Conservation (phyloP, 2,329 filamentous ascomycete species). For the Chalara sp. region DNA sequence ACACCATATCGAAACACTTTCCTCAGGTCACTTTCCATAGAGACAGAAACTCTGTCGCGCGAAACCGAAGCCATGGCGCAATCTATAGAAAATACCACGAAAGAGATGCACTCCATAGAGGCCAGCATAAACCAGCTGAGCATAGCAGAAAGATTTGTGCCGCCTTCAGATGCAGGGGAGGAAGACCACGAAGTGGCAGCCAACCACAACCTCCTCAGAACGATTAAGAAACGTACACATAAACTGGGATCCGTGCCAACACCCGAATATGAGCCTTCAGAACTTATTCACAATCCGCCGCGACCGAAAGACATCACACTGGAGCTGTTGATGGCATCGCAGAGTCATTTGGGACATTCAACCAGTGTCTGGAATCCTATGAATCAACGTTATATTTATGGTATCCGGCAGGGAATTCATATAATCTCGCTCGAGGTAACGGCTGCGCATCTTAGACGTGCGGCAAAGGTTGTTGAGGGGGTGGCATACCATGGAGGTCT, state of each 20-base stretch:
- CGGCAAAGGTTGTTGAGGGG: slow-evolving; percentile 85
- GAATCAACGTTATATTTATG: slow-evolving; percentile 91
- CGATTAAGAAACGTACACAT: slow-evolving; percentile 38
- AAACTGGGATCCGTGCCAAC: slow-evolving; percentile 42
- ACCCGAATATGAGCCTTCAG: slow-evolving; percentile 56
- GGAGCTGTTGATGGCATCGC: slow-evolving; percentile 81
- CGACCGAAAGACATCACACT: slow-evolving; percentile 75
- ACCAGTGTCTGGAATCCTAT: slow-evolving; percentile 90
- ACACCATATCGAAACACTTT: slow-evolving; percentile 32
- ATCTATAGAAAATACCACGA: slow-evolving; percentile 12
- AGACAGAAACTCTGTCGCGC: slow-evolving; percentile 8
- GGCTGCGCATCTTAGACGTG: slow-evolving; percentile 82
- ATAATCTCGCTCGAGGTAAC: slow-evolving; percentile 90
- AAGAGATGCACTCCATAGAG: slow-evolving; percentile 17
- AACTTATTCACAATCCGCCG: slow-evolving; percentile 67
- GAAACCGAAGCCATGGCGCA: slow-evolving; percentile 11
- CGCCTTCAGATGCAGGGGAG: slow-evolving; percentile 14
- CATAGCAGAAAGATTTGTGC: slow-evolving; percentile 2
- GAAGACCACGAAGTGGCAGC: slow-evolving; percentile 6
- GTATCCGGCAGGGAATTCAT: slow-evolving; percentile 80
- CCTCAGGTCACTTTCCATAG: slow-evolving; percentile 32
- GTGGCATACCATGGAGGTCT: slow-evolving; percentile 77
- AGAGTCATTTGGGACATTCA: slow-evolving; percentile 85
- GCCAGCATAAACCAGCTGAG: slow-evolving; percentile 15
- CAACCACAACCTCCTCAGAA: slow-evolving; percentile 17